A percentile compares a stretch with the other conserved stretches of the same genome.
These are phyloP conservation scores for Ogataea nonfermentans DNA, from an alignment of 805 yeast species.

Conservation along the genomic window DNA sequence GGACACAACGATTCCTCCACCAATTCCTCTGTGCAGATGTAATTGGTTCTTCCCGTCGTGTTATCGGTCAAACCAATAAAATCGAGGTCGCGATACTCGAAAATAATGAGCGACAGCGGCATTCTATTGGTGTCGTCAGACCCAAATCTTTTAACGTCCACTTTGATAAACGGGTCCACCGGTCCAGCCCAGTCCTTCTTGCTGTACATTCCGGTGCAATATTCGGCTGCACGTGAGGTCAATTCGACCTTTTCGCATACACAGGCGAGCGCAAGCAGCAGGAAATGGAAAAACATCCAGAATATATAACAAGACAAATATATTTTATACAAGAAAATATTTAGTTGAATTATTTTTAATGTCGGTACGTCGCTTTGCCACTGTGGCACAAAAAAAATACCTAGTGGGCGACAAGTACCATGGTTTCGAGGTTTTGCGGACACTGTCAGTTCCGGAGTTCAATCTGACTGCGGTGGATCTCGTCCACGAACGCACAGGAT, in stretches of 20 bases:
- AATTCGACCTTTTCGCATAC: conserved; percentile 48
- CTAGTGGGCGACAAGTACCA: conserved; percentile 61
- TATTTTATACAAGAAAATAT: not conserved
- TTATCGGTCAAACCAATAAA: conserved; percentile 55
- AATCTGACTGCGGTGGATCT: conserved; percentile 76
- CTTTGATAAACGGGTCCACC: conserved; percentile 57
- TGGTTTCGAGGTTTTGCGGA: conserved; percentile 67
- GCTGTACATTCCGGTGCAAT: conserved; percentile 89
- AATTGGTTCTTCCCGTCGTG: conserved; percentile 45
- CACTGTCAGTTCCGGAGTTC: conserved; percentile 74
- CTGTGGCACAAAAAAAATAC: conserved; percentile 40
- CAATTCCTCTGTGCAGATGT: conserved; percentile 74
- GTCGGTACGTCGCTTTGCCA: conserved; percentile 15
- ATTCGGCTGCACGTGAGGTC: conserved; percentile 53
- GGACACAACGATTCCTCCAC: conserved; percentile 57
- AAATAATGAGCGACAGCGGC: conserved; percentile 65
- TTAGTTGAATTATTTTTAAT: conserved; percentile 9
- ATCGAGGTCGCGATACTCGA: conserved; percentile 77
- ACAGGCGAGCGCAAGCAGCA: conserved; percentile 7
- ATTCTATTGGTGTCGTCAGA: conserved; percentile 38
- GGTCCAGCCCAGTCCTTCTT: conserved; percentile 85
- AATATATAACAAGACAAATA: not conserved
- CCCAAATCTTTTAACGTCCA: conserved; percentile 37
- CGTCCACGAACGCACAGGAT: conserved; percentile 64
- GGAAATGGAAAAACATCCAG: conserved; percentile 3